Evolutionary conservation across 1,284 basidiomycete genomes (phyloP), one percentile per base, ranked within the genome.

Genomic region (Psilocybe mexicana): DNA sequence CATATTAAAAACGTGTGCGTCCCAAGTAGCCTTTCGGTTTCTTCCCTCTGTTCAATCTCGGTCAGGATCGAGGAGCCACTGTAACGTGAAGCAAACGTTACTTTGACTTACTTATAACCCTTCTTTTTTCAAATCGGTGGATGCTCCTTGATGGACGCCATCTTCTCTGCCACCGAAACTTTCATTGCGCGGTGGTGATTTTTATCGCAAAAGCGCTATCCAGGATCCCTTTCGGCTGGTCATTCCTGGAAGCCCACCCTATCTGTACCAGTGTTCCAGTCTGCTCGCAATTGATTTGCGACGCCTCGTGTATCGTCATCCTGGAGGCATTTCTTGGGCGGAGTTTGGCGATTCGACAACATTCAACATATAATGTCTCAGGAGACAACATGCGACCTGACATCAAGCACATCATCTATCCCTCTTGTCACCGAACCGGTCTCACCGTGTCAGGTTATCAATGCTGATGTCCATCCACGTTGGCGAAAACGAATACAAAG

Each of bases 61-160:
- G 64, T 52, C 57, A 53, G 61, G 59, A 62, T 61, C 63, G 61
- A 61, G 57, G 57, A 59, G 60, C 59, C 54, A 58, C 61, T 57
- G 52, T 62, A 57, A 62, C 61, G 61, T 62, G 60, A 58, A 61
- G 25, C 45, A 53, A 61, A 59, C 61, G 58, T 62, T 63, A 62
- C 60, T 59, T 50, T 60, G 56, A 54, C 54, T 57, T 57, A 51
- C 61, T 63, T 61, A 63, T 61, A 61, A 46, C 57, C 54, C 18
- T 18, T 36, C 12, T 26, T 43, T 51, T 59, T 49, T 52, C 44
- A 23, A 55, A 33, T 38, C 52, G 43, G 48, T 55, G 54, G 48
- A 33, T 55, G 59, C 60, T 65, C 62, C 62, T 62, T 62, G 61
- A 65, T 62, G 62, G 61, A 62, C 57, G 51, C 59, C 55, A 56